phyloP scores from a whole-genome alignment of 352 stramenopile genomes.

The Pythium pyrilobum region DNA sequence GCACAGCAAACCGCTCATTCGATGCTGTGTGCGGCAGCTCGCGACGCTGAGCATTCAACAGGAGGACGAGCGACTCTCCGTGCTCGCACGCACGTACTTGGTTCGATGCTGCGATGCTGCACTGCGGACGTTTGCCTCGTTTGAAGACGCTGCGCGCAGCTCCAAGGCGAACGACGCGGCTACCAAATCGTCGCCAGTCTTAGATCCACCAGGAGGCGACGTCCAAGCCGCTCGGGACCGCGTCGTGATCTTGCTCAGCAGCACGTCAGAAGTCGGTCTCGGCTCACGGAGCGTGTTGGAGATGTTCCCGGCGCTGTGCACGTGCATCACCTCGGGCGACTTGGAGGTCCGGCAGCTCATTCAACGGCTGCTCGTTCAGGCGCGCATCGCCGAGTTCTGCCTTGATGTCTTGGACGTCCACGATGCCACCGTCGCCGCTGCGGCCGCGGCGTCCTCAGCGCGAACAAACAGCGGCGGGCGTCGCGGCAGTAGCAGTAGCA shows the following conservation, averaged over 20 bases:
- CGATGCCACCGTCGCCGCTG: constrained; percentile 11
- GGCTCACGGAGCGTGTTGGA: constrained; percentile 52
- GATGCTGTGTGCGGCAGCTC: constrained; percentile 73
- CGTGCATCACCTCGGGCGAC: constrained; percentile 66
- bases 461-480: neutral
- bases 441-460: neutral
- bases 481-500: neutral
- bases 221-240: constrained; percentile 42
- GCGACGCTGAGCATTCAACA: constrained; percentile 66
- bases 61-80: constrained; percentile 38
- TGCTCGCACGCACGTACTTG: constrained; percentile 42
- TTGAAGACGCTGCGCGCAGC: constrained; percentile 27
- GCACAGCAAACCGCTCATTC: constrained; percentile 58
- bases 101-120: constrained; percentile 56
- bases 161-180: neutral
- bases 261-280: constrained; percentile 44
- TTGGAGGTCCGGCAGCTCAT: constrained; percentile 60
- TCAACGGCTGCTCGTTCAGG: constrained; percentile 57
- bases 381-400: constrained; percentile 49
- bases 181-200: neutral
- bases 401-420: constrained; percentile 16
- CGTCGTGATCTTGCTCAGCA: constrained; percentile 66
- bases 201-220: neutral
- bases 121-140: constrained; percentile 35
- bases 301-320: constrained; percentile 74